phyloP scores from a whole-genome alignment of 805 yeast species.

The Brettanomyces nanus region DNA sequence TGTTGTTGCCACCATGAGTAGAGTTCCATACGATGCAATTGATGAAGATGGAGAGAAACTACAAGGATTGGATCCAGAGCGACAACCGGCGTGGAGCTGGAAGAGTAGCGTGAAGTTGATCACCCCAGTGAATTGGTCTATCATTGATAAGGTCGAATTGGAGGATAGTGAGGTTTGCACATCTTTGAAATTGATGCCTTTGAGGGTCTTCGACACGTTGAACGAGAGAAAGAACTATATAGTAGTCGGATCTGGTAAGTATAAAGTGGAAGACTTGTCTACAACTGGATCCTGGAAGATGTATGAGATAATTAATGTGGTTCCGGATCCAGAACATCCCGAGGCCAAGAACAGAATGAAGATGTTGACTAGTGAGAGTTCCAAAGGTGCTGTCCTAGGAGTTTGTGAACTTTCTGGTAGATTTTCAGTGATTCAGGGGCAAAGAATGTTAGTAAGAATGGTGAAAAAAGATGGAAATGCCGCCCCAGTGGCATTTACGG shows the following conservation, averaged over 20 bases:
- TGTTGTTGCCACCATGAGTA: constrained; percentile 51
- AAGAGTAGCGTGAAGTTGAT: constrained; percentile 57
- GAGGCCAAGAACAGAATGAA: constrained; percentile 76
- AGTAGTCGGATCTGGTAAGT: constrained; percentile 70
- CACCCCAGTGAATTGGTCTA: constrained; percentile 69
- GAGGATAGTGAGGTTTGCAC: constrained; percentile 61
- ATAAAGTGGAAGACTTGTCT: constrained; percentile 72
- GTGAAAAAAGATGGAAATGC: constrained; percentile 68
- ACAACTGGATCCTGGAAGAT: constrained; percentile 72
- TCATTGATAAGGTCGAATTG: constrained; percentile 61
- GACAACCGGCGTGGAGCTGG: constrained; percentile 44
- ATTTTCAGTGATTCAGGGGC: constrained; percentile 80
- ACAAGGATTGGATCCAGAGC: constrained; percentile 46
- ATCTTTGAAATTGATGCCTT: constrained; percentile 43
- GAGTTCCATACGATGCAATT: constrained; percentile 51
- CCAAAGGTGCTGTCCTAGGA: constrained; percentile 77
- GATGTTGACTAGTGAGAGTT: constrained; percentile 60
- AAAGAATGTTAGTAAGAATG: constrained; percentile 68
- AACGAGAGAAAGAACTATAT: constrained; percentile 29
- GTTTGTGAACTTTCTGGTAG: constrained; percentile 78
- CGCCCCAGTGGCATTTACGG: constrained; percentile 90
- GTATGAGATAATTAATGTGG: constrained; percentile 69
- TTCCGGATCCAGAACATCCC: constrained; percentile 83
- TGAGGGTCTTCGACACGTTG: constrained; percentile 26
- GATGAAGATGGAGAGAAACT: constrained; percentile 69